phyloP scores from a whole-genome alignment of 352 stramenopile genomes.

The Phytopythium cucurbitacearum region DNA sequence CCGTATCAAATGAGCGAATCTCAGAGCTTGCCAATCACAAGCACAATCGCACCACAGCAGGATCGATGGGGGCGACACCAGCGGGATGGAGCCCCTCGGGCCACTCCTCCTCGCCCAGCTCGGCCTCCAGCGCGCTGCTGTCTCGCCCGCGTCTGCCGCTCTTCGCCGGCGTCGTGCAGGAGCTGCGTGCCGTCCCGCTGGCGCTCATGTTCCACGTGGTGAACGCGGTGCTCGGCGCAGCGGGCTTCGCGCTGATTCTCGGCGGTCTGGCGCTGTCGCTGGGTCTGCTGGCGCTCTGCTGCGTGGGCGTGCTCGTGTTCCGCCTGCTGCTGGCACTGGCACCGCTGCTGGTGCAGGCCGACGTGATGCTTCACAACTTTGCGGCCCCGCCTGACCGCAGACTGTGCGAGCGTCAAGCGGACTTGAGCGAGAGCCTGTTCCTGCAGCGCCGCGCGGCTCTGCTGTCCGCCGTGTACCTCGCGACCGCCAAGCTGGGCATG shows the following conservation, averaged over 20 bases:
- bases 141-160: no score
- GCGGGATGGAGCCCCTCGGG: no score
- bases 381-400: conserved; percentile 34
- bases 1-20: no score
- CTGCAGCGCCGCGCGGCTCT: conserved; percentile 23
- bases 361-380: conserved; percentile 63
- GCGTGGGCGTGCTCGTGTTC: conserved; percentile 57
- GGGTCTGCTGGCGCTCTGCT: conserved; percentile 58
- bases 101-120: no score
- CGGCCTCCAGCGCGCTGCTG: no score
- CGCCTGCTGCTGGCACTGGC: conserved; percentile 55
- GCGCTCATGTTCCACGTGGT: conserved; percentile 48
- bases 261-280: conserved; percentile 42
- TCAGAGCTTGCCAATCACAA: no score
- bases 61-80: no score
- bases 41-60: no score
- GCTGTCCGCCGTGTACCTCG: conserved; percentile 38
- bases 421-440: conserved; percentile 19
- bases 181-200: conserved; percentile 6
- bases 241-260: conserved; percentile 49
- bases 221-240: conserved; percentile 48
- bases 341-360: conserved; percentile 39
- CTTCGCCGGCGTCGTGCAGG: background rate
- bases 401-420: conserved; percentile 21
- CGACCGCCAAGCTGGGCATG: conserved; percentile 34